Evolutionary conservation across 2,329 filamentous ascomycete genomes (phyloP), one percentile per base, ranked within the genome.

Genomic region (Malbranchea zuffiana): DNA sequence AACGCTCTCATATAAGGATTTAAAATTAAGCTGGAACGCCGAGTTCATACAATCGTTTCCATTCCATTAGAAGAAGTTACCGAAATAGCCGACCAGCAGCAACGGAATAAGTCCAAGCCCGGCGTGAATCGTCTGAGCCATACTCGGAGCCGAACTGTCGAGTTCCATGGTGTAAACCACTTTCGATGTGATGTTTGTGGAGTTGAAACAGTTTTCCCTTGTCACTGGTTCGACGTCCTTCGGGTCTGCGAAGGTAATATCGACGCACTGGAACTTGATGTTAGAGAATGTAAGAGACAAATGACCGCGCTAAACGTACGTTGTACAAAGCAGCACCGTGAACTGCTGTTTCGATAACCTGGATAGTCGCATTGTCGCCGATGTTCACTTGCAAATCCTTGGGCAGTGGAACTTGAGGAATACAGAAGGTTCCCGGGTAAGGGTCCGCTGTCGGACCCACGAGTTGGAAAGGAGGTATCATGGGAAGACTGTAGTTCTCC

Each of bases 361-460:
- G 87, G 40, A 95, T 90, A 0, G 87, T 94, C 16, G 85, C 86
- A 54, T 82, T 78, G 62, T 94, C 82, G n/a, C 90, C 90, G 0
- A 78, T 65, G 32, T 82, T 77, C 31, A 85, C 80, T 1, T 63
- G 75, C 29, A 77, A 65, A 50, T 82, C 80, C 4, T 66, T 68
- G 0, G 90, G 90, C 26, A 96, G 65, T 1, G 86, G 82, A 1
- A 96, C 79, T 57, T 95, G 86, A 0, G 87, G 86, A 31, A 96
- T 65, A 55, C 90, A 98, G 52, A 96, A 76, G 3, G 79, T 82
- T 43, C 87, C 88, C 1, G 82, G 82, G 57, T 87, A 98, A n/a
- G 83, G 77, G 40, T 78, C 71, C 60, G 86, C 90, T 28, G 71
- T 72, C 1, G 88, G 87, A 0, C 88, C 88, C 18, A 77, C 67